Evolutionary conservation across 2,329 filamentous ascomycete genomes (phyloP).

Genomic region (Fusarium caatingaense): DNA sequence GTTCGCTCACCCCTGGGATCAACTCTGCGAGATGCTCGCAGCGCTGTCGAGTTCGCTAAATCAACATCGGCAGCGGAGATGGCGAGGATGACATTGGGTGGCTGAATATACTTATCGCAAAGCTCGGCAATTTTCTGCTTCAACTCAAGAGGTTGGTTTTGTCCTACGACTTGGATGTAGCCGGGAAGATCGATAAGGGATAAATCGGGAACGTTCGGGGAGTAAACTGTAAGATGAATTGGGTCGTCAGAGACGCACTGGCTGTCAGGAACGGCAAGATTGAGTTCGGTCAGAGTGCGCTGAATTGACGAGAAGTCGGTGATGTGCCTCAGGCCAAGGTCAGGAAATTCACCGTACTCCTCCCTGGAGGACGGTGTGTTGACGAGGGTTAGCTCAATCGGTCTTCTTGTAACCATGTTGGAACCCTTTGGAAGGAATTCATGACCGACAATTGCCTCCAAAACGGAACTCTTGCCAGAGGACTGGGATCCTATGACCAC

Average conservation of each 20-base stretch:
- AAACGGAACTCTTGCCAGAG: conserved; percentile 95
- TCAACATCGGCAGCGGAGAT: conserved; percentile 99
- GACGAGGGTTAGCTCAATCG: conserved; percentile 94
- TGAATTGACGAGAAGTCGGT: conserved; percentile 94
- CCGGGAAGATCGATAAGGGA: conserved; percentile 96
- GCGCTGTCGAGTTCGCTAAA: conserved; percentile 92
- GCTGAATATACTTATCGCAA: conserved; percentile 97
- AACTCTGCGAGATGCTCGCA: conserved; percentile 89
- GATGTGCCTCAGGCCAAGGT: conserved; percentile 87
- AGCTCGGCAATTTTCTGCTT: conserved; percentile 97
- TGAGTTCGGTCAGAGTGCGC: conserved; percentile 92
- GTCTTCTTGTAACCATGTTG: conserved; percentile 97
- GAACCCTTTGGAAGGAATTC: conserved; percentile 98
- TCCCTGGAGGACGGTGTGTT: conserved; percentile 89
- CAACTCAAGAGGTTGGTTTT: conserved; percentile 88
- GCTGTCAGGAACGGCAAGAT: conserved; percentile 87
- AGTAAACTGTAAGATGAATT: conserved; percentile 95
- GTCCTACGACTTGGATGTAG: conserved; percentile 94
- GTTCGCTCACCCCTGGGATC: conserved; percentile 95
- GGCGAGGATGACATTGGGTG: conserved; percentile 95
- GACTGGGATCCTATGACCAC: conserved; percentile 99
- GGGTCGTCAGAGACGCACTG: conserved; percentile 97
- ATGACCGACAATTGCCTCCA: conserved; percentile 97
- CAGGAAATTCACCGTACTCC: conserved; percentile 97
- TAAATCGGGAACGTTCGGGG: conserved; percentile 92